A percentile compares a stretch with the other conserved stretches of the same genome.
phyloP scores from a whole-genome alignment of 768 basidiomycete genomes.

The Xerocomus potaroensis region DNA sequence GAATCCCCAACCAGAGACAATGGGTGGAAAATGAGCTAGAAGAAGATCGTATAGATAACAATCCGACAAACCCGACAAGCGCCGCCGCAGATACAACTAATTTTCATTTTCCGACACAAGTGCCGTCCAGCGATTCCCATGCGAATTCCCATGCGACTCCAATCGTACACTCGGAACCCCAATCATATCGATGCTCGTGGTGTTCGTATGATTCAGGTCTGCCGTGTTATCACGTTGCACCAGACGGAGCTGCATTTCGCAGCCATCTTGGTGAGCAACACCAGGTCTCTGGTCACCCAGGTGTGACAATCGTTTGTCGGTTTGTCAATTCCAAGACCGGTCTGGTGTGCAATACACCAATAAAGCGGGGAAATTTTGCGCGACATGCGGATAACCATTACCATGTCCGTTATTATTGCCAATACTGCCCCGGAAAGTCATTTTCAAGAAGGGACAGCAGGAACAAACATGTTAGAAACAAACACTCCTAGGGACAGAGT shows the following conservation, averaged over 20 bases:
- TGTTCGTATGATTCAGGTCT: neutral
- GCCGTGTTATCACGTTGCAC: slow-evolving; percentile 2
- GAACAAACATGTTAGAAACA: slow-evolving; percentile 6
- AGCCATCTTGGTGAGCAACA: slow-evolving; percentile 11
- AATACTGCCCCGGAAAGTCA: slow-evolving; percentile 7
- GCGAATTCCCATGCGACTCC: neutral
- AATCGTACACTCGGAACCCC: neutral
- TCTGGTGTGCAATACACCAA: neutral
- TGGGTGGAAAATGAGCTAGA: slow-evolving; percentile 2
- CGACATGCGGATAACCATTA: slow-evolving; percentile 20
- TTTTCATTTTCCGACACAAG: neutral
- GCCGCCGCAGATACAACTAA: neutral
- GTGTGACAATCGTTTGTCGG: slow-evolving; percentile 1
- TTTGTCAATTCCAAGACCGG: slow-evolving; percentile 2
- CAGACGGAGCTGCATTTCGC: slow-evolving; percentile 10
- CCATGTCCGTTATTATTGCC: slow-evolving; percentile 11
- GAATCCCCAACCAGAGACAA: neutral
- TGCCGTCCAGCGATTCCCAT: neutral
- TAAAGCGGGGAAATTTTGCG: slow-evolving; percentile 13
- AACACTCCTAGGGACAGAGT: slow-evolving; percentile 1
- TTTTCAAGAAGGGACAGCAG: slow-evolving; percentile 24
- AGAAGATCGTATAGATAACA: neutral
- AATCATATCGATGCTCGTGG: slow-evolving; percentile 15
- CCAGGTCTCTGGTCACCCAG: slow-evolving; percentile 7
- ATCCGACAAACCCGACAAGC: neutral